Evolutionary conservation across 768 basidiomycete species (phyloP).

Genomic region (Tremella yokohamensis): DNA sequence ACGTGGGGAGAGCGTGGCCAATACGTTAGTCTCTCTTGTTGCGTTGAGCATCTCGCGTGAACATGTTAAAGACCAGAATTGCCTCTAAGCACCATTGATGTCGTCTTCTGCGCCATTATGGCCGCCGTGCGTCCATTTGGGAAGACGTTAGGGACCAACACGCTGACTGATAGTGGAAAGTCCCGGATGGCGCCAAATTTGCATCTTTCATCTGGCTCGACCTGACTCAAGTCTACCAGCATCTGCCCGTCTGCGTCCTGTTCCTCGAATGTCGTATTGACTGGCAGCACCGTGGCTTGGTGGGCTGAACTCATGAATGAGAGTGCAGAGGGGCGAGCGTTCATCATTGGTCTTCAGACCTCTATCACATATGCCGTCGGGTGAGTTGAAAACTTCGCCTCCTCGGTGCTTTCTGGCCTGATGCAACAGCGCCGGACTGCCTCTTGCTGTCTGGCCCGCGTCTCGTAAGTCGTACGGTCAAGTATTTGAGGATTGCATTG

Average conservation of each 20-base stretch:
- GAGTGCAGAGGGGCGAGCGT: slow-evolving; percentile 4
- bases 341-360: slow-evolving; percentile 4
- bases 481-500: no score
- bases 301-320: neutral
- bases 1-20: neutral
- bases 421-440: slow-evolving; percentile 1
- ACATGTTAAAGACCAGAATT: neutral
- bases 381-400: neutral
- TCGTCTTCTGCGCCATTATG: slow-evolving; percentile 9
- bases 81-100: neutral
- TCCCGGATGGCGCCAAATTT: slow-evolving; percentile 10
- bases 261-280: neutral
- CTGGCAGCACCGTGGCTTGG: slow-evolving; percentile 5
- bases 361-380: neutral
- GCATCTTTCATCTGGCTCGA: slow-evolving; percentile 7
- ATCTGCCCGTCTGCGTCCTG: neutral
- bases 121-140: neutral
- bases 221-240: neutral
- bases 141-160: neutral
- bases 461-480: no score
- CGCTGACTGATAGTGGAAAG: slow-evolving; percentile 4
- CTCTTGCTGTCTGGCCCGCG: slow-evolving; percentile 6
- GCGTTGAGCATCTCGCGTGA: no score
- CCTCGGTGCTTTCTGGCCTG: neutral
- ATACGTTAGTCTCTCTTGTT: neutral